Evolutionary conservation across 306 rosid genomes (phyloP), one percentile per base, ranked within the genome.

Genomic region (Rosa rugosa): DNA sequence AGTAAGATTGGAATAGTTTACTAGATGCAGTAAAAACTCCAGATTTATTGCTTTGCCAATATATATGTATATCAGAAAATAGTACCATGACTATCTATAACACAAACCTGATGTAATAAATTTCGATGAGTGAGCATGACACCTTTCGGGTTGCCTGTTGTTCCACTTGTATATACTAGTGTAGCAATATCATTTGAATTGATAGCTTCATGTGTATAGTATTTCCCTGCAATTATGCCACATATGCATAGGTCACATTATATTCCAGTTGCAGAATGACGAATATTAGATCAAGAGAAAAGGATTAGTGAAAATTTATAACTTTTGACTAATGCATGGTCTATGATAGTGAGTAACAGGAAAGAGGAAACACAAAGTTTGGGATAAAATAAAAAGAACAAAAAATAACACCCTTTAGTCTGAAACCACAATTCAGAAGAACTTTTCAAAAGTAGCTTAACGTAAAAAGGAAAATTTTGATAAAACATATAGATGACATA

Each of bases 101-200:
- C 20, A 74, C 77, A 57, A 81, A 92, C 99, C 98, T 95, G 99
- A 84, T 95, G 99, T 84, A 95, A 79, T 85, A 95, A 89, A 88
- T 95, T 95, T 77, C 60, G 85, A 82, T 95, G 99, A 13, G 98
- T 90, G 71, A 95, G 94, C 96, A 90, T 88, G 85, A 95, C 99
- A 57, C 97, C 99, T 82, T 92, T 92, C 0, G 99, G 96, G 81
- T 92, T 92, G 75, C 98, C 99, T 14, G 99, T 91, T 78, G 99
- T 91, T 81, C 98, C 98, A 83, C 99, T 95, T 63, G 99, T 92
- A 86, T 95, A 95, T 22, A 92, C 77, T 75, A 95, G 90, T 47
- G 99, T 89, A 81, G 99, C 99, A 51, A 91, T 75, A 82, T 95
- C 98, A 80, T 92, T 89, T 75, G 85, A 75, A 84, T 81, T 79